A percentile compares a stretch with the other conserved stretches of the same genome.
phyloP scores from a whole-genome alignment of 1,139 yeast species.

The Saccharomyces uvarum region DNA sequence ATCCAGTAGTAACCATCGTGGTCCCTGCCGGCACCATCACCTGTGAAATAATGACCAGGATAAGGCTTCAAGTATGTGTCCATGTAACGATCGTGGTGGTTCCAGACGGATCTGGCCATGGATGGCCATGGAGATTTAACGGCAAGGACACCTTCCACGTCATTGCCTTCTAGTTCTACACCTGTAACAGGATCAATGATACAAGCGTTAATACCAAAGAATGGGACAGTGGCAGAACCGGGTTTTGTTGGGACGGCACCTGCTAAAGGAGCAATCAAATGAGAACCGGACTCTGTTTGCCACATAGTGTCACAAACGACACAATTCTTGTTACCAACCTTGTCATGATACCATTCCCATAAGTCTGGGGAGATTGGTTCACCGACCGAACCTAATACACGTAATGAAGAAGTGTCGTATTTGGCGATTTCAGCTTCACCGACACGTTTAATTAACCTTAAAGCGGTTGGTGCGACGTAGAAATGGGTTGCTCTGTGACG shows the following conservation, averaged over 20 bases:
- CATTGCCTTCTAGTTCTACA: conserved; percentile 73
- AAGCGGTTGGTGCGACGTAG: conserved; percentile 97
- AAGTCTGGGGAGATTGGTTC: conserved; percentile 97
- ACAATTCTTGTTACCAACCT: conserved; percentile 83
- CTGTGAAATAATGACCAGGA: conserved; percentile 95
- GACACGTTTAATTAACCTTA: conserved; percentile 88
- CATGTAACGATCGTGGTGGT: conserved; percentile 79
- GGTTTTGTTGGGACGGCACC: conserved; percentile 95
- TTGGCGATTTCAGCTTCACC: conserved; percentile 79
- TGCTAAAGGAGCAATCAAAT: conserved; percentile 89
- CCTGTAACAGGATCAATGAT: conserved; percentile 92
- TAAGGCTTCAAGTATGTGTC: conserved; percentile 93
- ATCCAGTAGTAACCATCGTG: conserved; percentile 97
- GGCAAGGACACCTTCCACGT: conserved; percentile 94
- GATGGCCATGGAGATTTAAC: conserved; percentile 92
- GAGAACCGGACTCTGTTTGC: conserved; percentile 98
- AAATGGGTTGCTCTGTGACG: conserved; percentile 92
- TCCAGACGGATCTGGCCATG: conserved; percentile 94
- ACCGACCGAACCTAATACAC: conserved; percentile 96
- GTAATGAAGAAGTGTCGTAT: conserved; percentile 81
- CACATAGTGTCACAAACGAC: conserved; percentile 91
- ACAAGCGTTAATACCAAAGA: conserved; percentile 86
- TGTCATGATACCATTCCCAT: conserved; percentile 97
- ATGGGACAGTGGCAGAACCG: conserved; percentile 93
- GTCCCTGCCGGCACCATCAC: conserved; percentile 98